Evolutionary conservation across 2,329 filamentous ascomycete genomes (phyloP).

Genomic region (Aspergillus melleus): DNA sequence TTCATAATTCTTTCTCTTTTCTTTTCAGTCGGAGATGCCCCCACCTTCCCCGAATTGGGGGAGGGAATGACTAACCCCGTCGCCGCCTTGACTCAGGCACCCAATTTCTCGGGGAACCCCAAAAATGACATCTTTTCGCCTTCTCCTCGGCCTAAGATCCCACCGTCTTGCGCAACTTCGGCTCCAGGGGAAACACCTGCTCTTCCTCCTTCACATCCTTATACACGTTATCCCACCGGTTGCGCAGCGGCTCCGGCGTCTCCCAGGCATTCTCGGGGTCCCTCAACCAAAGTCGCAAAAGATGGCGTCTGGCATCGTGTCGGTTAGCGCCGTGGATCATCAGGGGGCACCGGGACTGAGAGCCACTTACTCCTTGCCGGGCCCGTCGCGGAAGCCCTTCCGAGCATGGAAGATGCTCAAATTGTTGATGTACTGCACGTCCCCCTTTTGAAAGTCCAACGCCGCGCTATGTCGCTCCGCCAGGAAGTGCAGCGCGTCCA

Average conservation of each 20-base stretch:
- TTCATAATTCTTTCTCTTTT: neutral
- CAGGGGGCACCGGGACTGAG: neutral
- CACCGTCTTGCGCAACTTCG: constrained; percentile 2
- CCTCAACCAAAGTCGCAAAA: constrained; percentile 50
- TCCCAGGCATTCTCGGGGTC: constrained; percentile 50
- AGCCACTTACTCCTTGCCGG: constrained; percentile 38
- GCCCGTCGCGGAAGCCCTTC: constrained; percentile 46
- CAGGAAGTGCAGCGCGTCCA: constrained; percentile 53
- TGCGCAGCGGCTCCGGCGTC: constrained; percentile 39
- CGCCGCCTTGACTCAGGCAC: neutral
- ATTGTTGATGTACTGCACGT: constrained; percentile 56
- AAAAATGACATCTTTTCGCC: neutral
- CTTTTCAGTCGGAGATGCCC: neutral
- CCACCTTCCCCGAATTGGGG: constrained; percentile 3
- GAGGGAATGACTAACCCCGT: neutral
- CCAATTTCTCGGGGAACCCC: neutral
- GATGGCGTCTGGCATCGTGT: constrained; percentile 38
- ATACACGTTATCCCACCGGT: constrained; percentile 46
- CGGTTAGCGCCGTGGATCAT: neutral
- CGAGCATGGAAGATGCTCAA: constrained; percentile 54
- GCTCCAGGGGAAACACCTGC: constrained; percentile 46
- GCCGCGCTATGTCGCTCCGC: constrained; percentile 45
- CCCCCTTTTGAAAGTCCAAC: constrained; percentile 49
- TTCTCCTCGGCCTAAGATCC: neutral
- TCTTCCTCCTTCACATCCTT: constrained; percentile 39